Base-by-base conservation (phyloP, 1,284 basidiomycete genomes). In the Leccinum subatratum region DNA sequence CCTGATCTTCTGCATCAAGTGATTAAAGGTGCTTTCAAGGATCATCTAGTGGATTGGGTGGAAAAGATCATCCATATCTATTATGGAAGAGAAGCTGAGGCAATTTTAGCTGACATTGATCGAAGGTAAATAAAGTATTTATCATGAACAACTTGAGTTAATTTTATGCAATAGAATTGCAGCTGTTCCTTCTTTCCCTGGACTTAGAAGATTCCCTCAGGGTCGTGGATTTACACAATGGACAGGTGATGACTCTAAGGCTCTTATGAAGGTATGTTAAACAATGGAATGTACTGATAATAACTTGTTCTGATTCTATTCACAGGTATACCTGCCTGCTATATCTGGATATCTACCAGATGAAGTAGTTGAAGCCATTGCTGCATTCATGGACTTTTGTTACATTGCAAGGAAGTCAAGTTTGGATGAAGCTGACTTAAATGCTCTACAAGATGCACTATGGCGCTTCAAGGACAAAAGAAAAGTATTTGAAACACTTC, bases 371-470 rank as follows among this genome's bases (percentile, higher is more conserved):
- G 51, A 63, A 37, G 48, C 62, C 22, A 56, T 63, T 22, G 32
- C 51, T 25, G 51, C 62, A 18, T 63, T 63, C 18, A 16, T 56
- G 48, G 34, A 63, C 6, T 63, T 63, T 39, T 63, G 62, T 20
- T 68, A 68, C 34, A 62, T 68, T 25, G 59, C 61, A 20, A 58
- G 28, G 4, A 30, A 56, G 1, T 60, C 57, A 11, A 56, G 56
- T 11, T 20, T 68, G 2, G 51, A 20, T 25, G 64, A 66, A 2
- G 51, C 20, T 3, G 42, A 63, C 20, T 18, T 57, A 57, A 57
- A 12, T 57, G 56, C 56, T 57, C 14, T 57, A 20, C 54, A 56
- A 56, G 20, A 56, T 56, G 54, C 54, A 56, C 20, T 56, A 56
- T n/a, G 20, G n/a, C 20, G 9, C n/a, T 56, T 56, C 20, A n/a